A percentile compares a stretch with the other conserved stretches of the same genome.
Evolutionary conservation across 2,329 filamentous ascomycete genomes (phyloP).

Genomic region (Fusarium albidum): DNA sequence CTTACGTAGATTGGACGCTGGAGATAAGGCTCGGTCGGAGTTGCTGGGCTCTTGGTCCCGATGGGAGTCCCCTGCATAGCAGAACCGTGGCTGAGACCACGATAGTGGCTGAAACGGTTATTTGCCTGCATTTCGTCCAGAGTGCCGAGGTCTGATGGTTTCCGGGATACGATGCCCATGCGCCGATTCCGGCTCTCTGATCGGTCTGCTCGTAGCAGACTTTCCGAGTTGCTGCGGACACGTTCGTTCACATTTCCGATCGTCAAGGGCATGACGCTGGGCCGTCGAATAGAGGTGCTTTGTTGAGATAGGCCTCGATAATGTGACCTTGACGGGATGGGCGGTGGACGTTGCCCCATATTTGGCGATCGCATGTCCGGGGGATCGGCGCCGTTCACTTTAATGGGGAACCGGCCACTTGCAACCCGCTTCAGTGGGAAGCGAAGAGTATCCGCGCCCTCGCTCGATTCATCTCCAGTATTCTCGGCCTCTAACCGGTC

Average conservation of each 20-base stretch:
- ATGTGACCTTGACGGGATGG: slow-evolving; percentile 80
- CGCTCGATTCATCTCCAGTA: slow-evolving; percentile 70
- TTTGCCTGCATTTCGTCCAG: slow-evolving; percentile 69
- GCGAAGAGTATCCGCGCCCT: slow-evolving; percentile 82
- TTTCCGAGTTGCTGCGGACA: slow-evolving; percentile 71
- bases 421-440: slow-evolving; percentile 69
- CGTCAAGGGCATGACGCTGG: slow-evolving; percentile 75
- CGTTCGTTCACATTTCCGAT: slow-evolving; percentile 76
- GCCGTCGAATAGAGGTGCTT: slow-evolving; percentile 69
- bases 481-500: slow-evolving; percentile 64
- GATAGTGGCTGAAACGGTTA: slow-evolving; percentile 72
- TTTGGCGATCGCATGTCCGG: slow-evolving; percentile 74
- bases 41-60: slow-evolving; percentile 61
- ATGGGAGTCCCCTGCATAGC: slow-evolving; percentile 66
- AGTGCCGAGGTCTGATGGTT: slow-evolving; percentile 67
- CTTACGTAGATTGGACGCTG: slow-evolving; percentile 70
- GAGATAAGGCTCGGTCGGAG: slow-evolving; percentile 64
- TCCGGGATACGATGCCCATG: slow-evolving; percentile 71
- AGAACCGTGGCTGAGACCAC: slow-evolving; percentile 73
- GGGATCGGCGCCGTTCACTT: slow-evolving; percentile 77
- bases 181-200: slow-evolving; percentile 65
- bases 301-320: slow-evolving; percentile 78
- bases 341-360: slow-evolving; percentile 68
- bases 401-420: slow-evolving; percentile 73
- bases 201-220: slow-evolving; percentile 61